These are phyloP conservation scores for Pilobolus umbonatus DNA, from an alignment of 192 early-diverging fungal genomes.

Conservation along the genomic window DNA sequence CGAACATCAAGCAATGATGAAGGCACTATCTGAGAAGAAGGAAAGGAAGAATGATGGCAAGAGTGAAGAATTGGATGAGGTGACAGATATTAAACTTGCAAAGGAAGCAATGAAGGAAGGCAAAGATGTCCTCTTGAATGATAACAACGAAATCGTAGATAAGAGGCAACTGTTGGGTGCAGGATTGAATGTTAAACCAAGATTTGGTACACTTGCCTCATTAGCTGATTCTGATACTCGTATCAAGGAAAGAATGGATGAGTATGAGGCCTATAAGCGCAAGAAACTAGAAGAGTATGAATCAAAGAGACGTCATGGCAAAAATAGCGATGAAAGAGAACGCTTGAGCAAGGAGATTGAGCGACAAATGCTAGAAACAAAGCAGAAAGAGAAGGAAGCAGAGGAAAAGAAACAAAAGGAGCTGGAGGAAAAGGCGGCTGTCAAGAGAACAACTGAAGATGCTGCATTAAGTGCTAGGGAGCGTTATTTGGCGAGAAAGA, in stretches of 20 bases:
- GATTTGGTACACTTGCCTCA: slow-evolving; percentile 22
- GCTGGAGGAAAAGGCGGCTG: slow-evolving; percentile 32
- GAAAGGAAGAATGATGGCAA: not conserved
- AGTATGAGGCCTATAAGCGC: slow-evolving; percentile 43
- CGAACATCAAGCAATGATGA: slow-evolving; percentile 25
- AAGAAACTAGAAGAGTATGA: slow-evolving; percentile 38
- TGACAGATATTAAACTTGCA: slow-evolving; percentile 17
- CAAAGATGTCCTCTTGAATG: slow-evolving; percentile 55
- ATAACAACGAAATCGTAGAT: slow-evolving; percentile 69
- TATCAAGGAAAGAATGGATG: slow-evolving; percentile 25
- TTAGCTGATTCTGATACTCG: slow-evolving; percentile 16
- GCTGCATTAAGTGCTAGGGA: slow-evolving; percentile 44
- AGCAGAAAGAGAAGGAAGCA: slow-evolving; percentile 44
- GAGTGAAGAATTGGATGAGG: slow-evolving; percentile 4
- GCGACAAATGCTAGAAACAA: slow-evolving; percentile 45
- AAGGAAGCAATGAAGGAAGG: slow-evolving; percentile 41
- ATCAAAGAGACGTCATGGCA: slow-evolving; percentile 11
- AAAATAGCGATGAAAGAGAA: slow-evolving; percentile 24
- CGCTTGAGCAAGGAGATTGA: slow-evolving; percentile 44
- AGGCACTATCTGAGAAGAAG: slow-evolving; percentile 11
- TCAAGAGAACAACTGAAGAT: slow-evolving; percentile 46
- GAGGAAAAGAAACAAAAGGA: slow-evolving; percentile 47
- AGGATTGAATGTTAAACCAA: slow-evolving; percentile 63
- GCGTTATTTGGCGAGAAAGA: slow-evolving; percentile 51
- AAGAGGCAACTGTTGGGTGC: slow-evolving; percentile 65